phyloP scores from a whole-genome alignment of 2,329 filamentous ascomycete species.

The Cladosporium halotolerans region DNA sequence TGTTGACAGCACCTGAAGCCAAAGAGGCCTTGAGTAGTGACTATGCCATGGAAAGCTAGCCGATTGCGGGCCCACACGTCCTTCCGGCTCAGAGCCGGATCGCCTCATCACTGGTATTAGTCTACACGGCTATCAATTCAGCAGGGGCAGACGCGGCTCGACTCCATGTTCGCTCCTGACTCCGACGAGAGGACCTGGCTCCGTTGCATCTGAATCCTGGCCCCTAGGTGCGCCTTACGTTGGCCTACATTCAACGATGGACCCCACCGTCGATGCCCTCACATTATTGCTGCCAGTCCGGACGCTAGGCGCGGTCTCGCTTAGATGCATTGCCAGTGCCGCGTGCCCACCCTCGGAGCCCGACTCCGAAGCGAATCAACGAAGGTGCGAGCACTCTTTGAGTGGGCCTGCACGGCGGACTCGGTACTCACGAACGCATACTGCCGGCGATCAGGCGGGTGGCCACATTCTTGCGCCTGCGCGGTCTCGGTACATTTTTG shows the following conservation, averaged over 20 bases:
- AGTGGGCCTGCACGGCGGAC: too few species aligned
- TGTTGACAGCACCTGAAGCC: background rate
- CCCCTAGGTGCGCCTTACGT: background rate
- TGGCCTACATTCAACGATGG: background rate
- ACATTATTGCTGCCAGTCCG: background rate
- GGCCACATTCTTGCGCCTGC: too few species aligned
- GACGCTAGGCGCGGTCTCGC: background rate
- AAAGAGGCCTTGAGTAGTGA: background rate
- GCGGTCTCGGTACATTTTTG: too few species aligned
- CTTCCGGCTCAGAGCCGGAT: background rate
- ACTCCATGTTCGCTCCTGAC: background rate
- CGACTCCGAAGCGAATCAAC: too few species aligned
- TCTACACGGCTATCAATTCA: background rate
- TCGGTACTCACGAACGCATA: too few species aligned
- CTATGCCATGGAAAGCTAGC: background rate
- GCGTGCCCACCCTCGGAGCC: background rate
- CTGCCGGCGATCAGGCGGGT: too few species aligned
- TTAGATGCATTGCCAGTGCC: background rate
- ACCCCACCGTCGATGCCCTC: background rate
- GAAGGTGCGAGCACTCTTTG: too few species aligned
- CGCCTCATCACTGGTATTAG: background rate
- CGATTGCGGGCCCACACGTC: slow-evolving; percentile 4
- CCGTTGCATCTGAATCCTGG: background rate
- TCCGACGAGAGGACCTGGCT: background rate
- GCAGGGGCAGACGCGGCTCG: background rate